Percentiles rank a stretch among this genome's conserved stretches.
These are phyloP conservation scores for Aspergillus incahuasiensis DNA, from an alignment of 495 filamentous ascomycete genomes.

Conservation along the genomic window DNA sequence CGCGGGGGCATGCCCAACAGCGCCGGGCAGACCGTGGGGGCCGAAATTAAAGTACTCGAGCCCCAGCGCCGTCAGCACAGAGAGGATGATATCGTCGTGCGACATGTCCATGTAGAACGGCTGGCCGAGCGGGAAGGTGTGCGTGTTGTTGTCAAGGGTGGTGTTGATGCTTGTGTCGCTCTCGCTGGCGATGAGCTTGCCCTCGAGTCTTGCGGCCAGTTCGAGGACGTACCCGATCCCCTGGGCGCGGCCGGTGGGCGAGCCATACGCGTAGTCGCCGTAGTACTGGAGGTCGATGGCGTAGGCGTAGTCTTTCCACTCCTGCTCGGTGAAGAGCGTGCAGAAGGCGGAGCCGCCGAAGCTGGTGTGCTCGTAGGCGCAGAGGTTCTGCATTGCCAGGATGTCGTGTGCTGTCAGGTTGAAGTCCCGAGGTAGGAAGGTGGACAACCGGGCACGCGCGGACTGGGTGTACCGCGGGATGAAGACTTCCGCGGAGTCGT, in stretches of 20 bases:
- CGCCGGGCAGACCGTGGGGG: slow-evolving; percentile 37
- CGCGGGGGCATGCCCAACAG: slow-evolving; percentile 40
- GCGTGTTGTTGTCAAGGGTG: slow-evolving; percentile 43
- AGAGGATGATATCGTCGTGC: slow-evolving; percentile 38
- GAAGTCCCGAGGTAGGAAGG: slow-evolving; percentile 33
- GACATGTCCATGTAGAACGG: slow-evolving; percentile 45
- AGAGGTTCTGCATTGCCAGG: slow-evolving; percentile 50
- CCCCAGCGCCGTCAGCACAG: slow-evolving; percentile 48
- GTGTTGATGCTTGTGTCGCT: slow-evolving; percentile 55
- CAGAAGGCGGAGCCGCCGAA: slow-evolving; percentile 41
- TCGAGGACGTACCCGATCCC: slow-evolving; percentile 62
- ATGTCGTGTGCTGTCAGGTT: slow-evolving; percentile 48
- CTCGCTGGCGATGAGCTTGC: slow-evolving; percentile 47
- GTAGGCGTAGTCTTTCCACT: slow-evolving; percentile 54
- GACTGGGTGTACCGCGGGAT: slow-evolving; percentile 23
- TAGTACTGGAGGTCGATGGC: slow-evolving; percentile 56
- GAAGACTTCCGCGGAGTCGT: slow-evolving; percentile 22
- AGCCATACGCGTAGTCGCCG: slow-evolving; percentile 54
- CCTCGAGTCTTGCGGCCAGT: slow-evolving; percentile 52
- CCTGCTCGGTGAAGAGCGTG: slow-evolving; percentile 51
- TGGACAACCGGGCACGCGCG: slow-evolving; percentile 23
- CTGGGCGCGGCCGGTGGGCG: slow-evolving; percentile 55
- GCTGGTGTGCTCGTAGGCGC: slow-evolving; percentile 29
- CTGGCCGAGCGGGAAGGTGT: slow-evolving; percentile 48
- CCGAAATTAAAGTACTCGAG: slow-evolving; percentile 48